Percentiles rank a stretch among this genome's conserved stretches.
phyloP scores from a whole-genome alignment of 495 filamentous ascomycete genomes.

The Hypoxylon perforatum region DNA sequence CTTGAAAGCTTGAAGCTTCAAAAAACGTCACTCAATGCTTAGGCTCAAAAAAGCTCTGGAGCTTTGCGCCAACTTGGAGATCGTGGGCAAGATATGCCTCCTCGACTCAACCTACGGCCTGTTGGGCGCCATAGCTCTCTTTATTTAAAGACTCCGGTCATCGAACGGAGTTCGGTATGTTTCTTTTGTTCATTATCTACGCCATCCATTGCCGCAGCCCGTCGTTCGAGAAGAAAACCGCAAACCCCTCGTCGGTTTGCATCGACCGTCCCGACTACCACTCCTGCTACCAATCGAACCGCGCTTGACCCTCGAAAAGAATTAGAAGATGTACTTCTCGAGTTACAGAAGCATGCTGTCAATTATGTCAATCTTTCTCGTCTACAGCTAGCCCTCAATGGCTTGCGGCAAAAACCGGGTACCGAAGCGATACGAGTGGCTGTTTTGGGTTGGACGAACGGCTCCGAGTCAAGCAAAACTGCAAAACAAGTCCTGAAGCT shows the following conservation, averaged over 20 bases:
- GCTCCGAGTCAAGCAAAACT: constrained; percentile 46
- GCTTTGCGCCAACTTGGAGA: constrained; percentile 18
- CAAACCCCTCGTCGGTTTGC: constrained; percentile 29
- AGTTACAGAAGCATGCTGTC: constrained; percentile 69
- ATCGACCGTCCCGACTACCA: constrained; percentile 21
- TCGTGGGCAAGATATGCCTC: constrained; percentile 45
- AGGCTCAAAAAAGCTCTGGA: constrained; percentile 1
- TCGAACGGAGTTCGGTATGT: constrained; percentile 47
- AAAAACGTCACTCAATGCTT: constrained; percentile 13
- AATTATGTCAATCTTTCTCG: constrained; percentile 78
- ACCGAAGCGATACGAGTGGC: constrained; percentile 77
- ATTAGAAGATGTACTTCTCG: constrained; percentile 70
- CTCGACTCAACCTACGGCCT: constrained; percentile 46
- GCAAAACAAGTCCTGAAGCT: constrained; percentile 72
- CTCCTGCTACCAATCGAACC: constrained; percentile 1
- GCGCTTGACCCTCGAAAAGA: constrained; percentile 51
- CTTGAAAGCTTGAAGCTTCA: constrained; percentile 19
- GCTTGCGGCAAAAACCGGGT: constrained; percentile 72
- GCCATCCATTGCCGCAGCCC: constrained; percentile 12
- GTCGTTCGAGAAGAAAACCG: constrained; percentile 31
- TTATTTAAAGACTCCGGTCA: neutral
- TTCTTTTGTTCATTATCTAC: constrained; percentile 55
- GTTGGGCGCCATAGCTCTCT: constrained; percentile 26
- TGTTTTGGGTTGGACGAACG: constrained; percentile 56
- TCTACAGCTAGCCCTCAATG: constrained; percentile 81